Evolutionary conservation across 495 filamentous ascomycete genomes (phyloP).

Genomic region (Baudoinia panamericana): DNA sequence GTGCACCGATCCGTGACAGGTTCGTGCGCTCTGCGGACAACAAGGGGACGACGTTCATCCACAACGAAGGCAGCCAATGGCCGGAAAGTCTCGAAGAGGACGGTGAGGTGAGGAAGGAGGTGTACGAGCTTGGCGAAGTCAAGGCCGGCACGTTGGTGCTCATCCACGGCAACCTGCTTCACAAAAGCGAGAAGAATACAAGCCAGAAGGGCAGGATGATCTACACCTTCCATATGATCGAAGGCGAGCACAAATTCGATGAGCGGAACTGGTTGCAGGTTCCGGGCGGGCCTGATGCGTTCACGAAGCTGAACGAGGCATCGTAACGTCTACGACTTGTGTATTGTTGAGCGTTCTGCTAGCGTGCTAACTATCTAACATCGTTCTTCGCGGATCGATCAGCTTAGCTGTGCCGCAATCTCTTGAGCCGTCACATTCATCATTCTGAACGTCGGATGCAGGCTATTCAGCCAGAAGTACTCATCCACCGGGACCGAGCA

Average conservation of each 20-base stretch:
- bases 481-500: conserved; percentile 43
- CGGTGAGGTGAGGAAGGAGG: conserved; percentile 31
- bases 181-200: conserved; percentile 87
- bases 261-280: conserved; percentile 87
- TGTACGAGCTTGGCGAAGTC: conserved; percentile 61
- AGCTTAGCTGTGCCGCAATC: conserved; percentile 22
- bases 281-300: conserved; percentile 46
- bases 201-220: conserved; percentile 79
- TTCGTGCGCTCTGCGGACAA: conserved; percentile 54
- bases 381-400: no score
- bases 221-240: conserved; percentile 96
- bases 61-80: conserved; percentile 35
- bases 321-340: no score
- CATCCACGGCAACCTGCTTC: conserved; percentile 91
- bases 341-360: no score
- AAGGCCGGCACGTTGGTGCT: conserved; percentile 80
- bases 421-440: conserved; percentile 42
- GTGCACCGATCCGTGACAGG: conserved; percentile 48
- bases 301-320: conserved; percentile 46
- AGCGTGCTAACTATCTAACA: no score
- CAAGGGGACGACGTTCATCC: conserved; percentile 44
- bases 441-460: conserved; percentile 49
- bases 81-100: conserved; percentile 32
- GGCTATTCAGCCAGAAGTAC: conserved; percentile 50
- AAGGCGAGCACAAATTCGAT: conserved; percentile 74